These are phyloP conservation scores for Moesziomyces sp. DNA, from an alignment of 1,284 basidiomycete species.

Conservation along the genomic window DNA sequence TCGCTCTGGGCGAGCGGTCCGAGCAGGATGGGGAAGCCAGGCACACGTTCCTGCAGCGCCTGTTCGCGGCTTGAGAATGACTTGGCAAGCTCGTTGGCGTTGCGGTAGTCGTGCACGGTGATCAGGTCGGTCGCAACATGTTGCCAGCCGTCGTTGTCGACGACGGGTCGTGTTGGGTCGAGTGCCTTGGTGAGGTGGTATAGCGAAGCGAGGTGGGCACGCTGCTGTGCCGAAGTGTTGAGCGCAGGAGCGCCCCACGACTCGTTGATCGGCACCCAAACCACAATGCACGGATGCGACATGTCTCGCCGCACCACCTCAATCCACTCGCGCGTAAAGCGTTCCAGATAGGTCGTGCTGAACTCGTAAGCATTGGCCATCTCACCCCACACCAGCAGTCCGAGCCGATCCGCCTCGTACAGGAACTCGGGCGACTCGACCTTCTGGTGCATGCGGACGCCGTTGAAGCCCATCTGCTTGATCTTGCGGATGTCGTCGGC, in stretches of 20 bases:
- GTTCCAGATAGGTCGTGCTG: conserved; percentile 25
- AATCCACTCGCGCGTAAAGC: conserved; percentile 49
- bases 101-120: conserved; percentile 48
- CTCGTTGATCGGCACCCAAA: conserved; percentile 54
- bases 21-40: conserved; percentile 26
- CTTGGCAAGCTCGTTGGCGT: conserved; percentile 10
- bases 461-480: conserved; percentile 54
- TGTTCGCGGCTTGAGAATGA: conserved; percentile 10
- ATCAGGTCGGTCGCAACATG: conserved; percentile 43
- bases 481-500: conserved; percentile 35
- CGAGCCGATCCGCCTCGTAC: conserved; percentile 42
- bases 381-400: conserved; percentile 53
- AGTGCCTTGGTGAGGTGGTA: conserved; percentile 48
- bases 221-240: conserved; percentile 24
- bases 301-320: conserved; percentile 43
- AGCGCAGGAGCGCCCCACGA: conserved; percentile 44
- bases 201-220: conserved; percentile 33
- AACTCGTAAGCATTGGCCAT: conserved; percentile 55
- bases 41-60: conserved; percentile 14
- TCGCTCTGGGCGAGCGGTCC: conserved; percentile 11
- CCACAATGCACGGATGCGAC: conserved; percentile 53
- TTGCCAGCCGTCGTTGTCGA: conserved; percentile 57
- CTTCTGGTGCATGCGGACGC: conserved; percentile 51
- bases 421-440: conserved; percentile 39
- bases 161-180: conserved; percentile 38